Base-by-base conservation (phyloP, 2,329 filamentous ascomycete genomes). In the Colletotrichum gloeosporioides region DNA sequence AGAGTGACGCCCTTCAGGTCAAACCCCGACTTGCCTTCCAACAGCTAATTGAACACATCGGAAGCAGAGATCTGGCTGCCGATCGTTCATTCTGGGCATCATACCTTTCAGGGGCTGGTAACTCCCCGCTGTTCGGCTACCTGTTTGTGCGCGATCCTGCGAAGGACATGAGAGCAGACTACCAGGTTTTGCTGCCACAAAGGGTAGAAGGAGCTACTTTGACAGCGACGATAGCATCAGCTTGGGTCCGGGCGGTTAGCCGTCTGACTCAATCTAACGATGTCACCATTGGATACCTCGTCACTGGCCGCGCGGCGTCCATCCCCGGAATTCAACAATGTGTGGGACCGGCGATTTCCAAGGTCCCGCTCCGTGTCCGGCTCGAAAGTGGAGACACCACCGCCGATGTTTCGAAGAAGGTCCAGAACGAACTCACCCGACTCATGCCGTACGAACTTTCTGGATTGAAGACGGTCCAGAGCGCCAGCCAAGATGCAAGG, bases 381-480 rank as follows among this genome's bases (percentile, higher is more conserved):
- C 29, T 73, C 3, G 34, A 55, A 16, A n/a, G 15, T n/a, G 64
- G 64, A 2, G 64, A 73, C 29, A 55, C 4, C 3, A 69, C 55
- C 7, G 64, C 36, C 25, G 64, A 62, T 25, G 55, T 64, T 10
- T 73, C 71, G 31, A 39, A 69, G 39, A 69, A 73, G 31, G 71
- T 73, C 12, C 64, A 73, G 8, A 32, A 16, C 16, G 55, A 73
- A 31, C 57, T 73, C 10, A 69, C 55, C 8, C 36, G 36, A 13
- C 64, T 73, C 36, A 73, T 73, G 71, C 57, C 71, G 8, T 69
- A 62, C 7, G 71, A 73, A 22, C 39, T 73, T 6, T 63, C 71
- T 12, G 71, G 71, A 25, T 25, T 69, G 55, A 29, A 53, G 29
- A 44, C 39, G 16, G 57, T 69, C 9, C 53, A 34, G 39, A 4